Base-by-base conservation (phyloP, 257 asterid genomes). In the Penstemon barbatus region DNA sequence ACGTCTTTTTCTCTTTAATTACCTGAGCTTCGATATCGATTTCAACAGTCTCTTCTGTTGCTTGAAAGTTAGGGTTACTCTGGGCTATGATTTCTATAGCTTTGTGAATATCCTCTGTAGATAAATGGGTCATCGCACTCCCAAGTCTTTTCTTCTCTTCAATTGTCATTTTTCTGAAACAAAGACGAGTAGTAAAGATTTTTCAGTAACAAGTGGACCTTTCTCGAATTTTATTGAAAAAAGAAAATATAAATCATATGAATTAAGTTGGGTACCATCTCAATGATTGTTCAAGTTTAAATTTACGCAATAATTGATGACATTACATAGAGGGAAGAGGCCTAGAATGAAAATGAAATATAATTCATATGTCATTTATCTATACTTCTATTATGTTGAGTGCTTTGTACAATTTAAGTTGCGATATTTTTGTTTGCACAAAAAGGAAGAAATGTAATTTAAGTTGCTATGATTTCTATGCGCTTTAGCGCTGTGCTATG, bases 1-100 rank as follows among this genome's bases (percentile, higher is more conserved):
- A 18, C 9, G 55, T 36, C 11, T 1, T 25, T 25, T 25, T 25
- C 1, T 25, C 33, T 25, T 25, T 37, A 36, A 52, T 19, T 38
- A 92, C 98, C 98, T 86, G 98, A 55, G 84, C 83, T 13, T 88
- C 95, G 57, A 92, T 87, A 84, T 90, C 86, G 19, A 91, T 89
- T 49, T 81, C 91, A 33, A 91, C 96, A 43, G 82, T 84, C 43
- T 86, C 93, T 37, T 84, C 83, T 1, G 71, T 58, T 9, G 86
- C 64, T 73, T 86, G 85, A 61, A 87, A 87, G 71, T 52, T 76
- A 42, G 91, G 96, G 71, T 89, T 81, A 54, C 44, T 80, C 69
- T 85, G 84, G 62, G 94, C 87, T 60, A 91, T 75, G 45, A 91
- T 86, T 57, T 82, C 83, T 45, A 91, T 68, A 59, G 96, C 98